Base-by-base conservation (phyloP, 441 rosid genomes). In the Syzygium syzygioides region DNA sequence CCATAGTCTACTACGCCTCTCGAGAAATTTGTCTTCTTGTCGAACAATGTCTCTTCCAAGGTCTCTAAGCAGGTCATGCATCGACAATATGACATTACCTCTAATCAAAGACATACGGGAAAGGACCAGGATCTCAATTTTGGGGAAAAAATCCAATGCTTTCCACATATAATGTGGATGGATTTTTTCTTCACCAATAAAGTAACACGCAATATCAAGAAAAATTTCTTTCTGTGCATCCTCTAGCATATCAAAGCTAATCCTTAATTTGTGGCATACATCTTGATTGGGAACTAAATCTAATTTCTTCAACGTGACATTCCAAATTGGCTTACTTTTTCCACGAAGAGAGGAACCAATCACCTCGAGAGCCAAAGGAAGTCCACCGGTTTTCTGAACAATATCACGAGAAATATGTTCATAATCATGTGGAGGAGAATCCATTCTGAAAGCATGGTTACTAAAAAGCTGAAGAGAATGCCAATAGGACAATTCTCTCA, bases 241-340 rank as follows among this genome's bases (percentile, higher is more conserved):
- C 0, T 5, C 45, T 34, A 68, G 79, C 48, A 68, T 68, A 0
- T 68, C 48, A 68, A 68, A 23, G 11, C 50, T 5, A 12, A 19
- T 68, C 48, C 5, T 68, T 34, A 68, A 68, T 68, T 19, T 19
- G 14, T 68, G 28, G 34, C 4, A 6, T 28, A 68, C 41, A 19
- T 68, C 14, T 34, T 68, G 50, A 0, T 34, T 0, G 4, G 80
- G 50, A 3, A 3, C 14, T 34, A 0, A 34, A 6, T 68, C 0
- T 68, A 68, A 34, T 34, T 68, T 68, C 80, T 34, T 68, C 80
- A 68, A 68, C 0, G 28, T 68, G 13, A 5, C 80, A 34, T 68
- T 68, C 80, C 80, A 68, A 10, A 34, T 25, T 68, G 8, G 0
- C 34, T 34, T 19, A 20, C 28, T 68, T 68, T 68, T 34, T 8